These are phyloP conservation scores for Cynara cardunculus DNA, from an alignment of 129 eudicot genomes.

Conservation along the genomic window DNA sequence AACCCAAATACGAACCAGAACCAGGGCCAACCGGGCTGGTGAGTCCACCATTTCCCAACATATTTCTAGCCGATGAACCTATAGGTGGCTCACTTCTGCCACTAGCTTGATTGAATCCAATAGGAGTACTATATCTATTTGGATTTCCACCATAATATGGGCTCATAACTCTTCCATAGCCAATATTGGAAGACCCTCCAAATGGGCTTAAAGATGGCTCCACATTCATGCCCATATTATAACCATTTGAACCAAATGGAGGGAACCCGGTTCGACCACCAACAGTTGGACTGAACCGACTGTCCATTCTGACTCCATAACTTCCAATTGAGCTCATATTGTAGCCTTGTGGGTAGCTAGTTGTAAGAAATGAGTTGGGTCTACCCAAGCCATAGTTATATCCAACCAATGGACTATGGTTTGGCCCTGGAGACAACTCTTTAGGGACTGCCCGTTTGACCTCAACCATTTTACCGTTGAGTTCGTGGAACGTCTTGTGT, in stretches of 20 bases:
- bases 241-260: slow-evolving; percentile 58
- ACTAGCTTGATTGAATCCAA: slow-evolving; percentile 47
- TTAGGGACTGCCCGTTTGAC: slow-evolving; percentile 91
- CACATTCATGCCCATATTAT: slow-evolving; percentile 56
- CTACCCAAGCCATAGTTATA: slow-evolving; percentile 52
- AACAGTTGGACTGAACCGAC: slow-evolving; percentile 56
- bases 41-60: slow-evolving; percentile 71
- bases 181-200: slow-evolving; percentile 44
- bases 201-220: slow-evolving; percentile 63
- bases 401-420: slow-evolving; percentile 59
- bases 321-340: slow-evolving; percentile 58
- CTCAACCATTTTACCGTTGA: slow-evolving; percentile 85
- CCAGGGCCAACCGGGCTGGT: slow-evolving; percentile 38
- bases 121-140: slow-evolving; percentile 62
- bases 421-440: slow-evolving; percentile 73
- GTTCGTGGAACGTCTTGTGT: slow-evolving; percentile 75
- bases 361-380: slow-evolving; percentile 45
- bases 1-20: slow-evolving; percentile 51
- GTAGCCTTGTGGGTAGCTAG: slow-evolving; percentile 63
- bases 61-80: slow-evolving; percentile 45
- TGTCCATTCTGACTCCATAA: slow-evolving; percentile 69
- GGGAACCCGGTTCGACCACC: slow-evolving; percentile 57
- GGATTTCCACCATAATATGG: slow-evolving; percentile 51
- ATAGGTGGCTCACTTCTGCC: slow-evolving; percentile 49
- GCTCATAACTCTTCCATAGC: slow-evolving; percentile 58